These are phyloP conservation scores for Malus hybrid DNA, from an alignment of 331 rosid genomes.

Conservation along the genomic window DNA sequence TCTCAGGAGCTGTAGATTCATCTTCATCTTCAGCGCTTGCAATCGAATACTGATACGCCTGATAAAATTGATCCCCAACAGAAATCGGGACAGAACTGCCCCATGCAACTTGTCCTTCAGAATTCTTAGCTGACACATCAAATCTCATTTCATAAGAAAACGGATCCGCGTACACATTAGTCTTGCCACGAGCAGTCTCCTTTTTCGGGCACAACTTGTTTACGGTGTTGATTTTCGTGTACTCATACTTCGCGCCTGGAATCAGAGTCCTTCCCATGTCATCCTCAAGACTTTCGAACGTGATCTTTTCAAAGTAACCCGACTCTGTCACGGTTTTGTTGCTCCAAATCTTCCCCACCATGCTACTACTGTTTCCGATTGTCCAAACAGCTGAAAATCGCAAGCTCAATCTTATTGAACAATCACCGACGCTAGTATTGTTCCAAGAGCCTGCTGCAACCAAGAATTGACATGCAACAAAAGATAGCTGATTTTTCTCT, in stretches of 20 bases:
- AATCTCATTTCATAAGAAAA: conserved; percentile 43
- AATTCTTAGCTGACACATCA: conserved; percentile 23
- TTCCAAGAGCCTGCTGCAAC: conserved; percentile 2
- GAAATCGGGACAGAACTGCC: conserved; percentile 31
- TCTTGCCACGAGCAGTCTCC: conserved; percentile 7
- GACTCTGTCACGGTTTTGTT: conserved; percentile 21
- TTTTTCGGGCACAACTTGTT: conserved; percentile 28
- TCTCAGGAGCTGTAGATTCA: neutral
- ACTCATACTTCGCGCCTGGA: conserved; percentile 31
- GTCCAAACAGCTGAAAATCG: conserved; percentile 42
- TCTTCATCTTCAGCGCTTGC: neutral
- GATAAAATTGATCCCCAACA: conserved; percentile 23
- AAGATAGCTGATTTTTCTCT: conserved; percentile 13
- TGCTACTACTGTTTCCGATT: conserved; percentile 30
- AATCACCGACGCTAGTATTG: conserved; percentile 34
- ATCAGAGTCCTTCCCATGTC: neutral
- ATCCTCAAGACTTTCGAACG: conserved; percentile 9
- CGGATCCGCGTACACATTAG: conserved; percentile 23
- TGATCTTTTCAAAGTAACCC: conserved; percentile 36
- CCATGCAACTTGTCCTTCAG: conserved; percentile 3
- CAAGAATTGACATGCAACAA: conserved; percentile 43
- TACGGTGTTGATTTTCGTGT: conserved; percentile 29
- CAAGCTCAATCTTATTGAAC: conserved; percentile 40
- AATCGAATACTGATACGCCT: neutral
- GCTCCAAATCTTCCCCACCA: conserved; percentile 58